phyloP scores from a whole-genome alignment of 768 basidiomycete genomes.

The Termitomyces sp. region DNA sequence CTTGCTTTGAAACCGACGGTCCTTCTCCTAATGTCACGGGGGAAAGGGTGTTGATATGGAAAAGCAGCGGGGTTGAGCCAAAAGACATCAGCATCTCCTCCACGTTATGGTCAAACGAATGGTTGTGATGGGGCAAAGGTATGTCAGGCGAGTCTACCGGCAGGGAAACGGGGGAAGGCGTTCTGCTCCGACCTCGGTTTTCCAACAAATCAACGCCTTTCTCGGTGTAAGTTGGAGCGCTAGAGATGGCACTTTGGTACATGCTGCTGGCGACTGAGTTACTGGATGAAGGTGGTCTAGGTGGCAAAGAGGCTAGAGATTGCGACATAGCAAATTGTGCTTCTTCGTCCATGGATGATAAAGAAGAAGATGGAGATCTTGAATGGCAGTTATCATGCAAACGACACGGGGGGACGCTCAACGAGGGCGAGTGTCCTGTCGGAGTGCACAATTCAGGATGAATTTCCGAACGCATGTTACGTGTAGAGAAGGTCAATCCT shows the following conservation, averaged over 20 bases:
- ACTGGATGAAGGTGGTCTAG: conserved; percentile 32
- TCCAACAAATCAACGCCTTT: not conserved
- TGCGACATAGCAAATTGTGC: conserved; percentile 67
- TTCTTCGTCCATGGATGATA: conserved; percentile 62
- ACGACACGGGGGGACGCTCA: not conserved
- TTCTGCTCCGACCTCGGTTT: conserved; percentile 2
- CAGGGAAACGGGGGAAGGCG: conserved; percentile 10
- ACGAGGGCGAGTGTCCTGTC: conserved; percentile 19
- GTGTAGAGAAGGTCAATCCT: conserved; percentile 50
- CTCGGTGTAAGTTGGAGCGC: conserved; percentile 4
- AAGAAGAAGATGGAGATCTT: conserved; percentile 46
- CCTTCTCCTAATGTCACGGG: conserved; percentile 8
- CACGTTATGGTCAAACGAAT: conserved; percentile 4
- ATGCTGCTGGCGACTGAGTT: conserved; percentile 58
- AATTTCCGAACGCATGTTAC: conserved; percentile 29
- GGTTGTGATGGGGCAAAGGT: not conserved
- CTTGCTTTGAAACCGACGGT: not conserved
- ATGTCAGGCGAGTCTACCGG: conserved; percentile 1
- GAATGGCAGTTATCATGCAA: conserved; percentile 17
- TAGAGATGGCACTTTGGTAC: conserved; percentile 71
- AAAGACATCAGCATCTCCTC: conserved; percentile 56
- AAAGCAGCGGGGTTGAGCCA: conserved; percentile 52
- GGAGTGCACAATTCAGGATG: conserved; percentile 11
- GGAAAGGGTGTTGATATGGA: conserved; percentile 48
- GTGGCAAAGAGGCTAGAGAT: conserved; percentile 60